Conservation (phyloP, 2,329 filamentous ascomycete genomes). For the Leptographium wingfieldii region DNA sequence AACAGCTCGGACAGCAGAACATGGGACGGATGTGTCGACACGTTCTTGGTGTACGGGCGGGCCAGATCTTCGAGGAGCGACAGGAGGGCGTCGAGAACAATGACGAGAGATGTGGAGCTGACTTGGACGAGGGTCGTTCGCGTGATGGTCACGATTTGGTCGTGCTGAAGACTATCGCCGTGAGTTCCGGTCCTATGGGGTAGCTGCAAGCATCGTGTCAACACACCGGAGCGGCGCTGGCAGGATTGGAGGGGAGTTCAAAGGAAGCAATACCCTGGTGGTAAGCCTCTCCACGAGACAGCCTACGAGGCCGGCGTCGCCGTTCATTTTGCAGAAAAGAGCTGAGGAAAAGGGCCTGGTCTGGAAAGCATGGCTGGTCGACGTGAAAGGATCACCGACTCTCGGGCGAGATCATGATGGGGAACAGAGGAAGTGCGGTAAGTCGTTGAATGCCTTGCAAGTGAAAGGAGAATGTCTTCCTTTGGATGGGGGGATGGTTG, state of each 20-base stretch:
- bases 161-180: slow-evolving; percentile 42
- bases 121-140: slow-evolving; percentile 49
- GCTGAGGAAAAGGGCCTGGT: background rate
- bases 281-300: slow-evolving; percentile 51
- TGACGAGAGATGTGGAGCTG: slow-evolving; percentile 38
- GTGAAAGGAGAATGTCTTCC: background rate
- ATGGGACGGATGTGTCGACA: slow-evolving; percentile 42
- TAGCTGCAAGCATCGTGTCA: slow-evolving; percentile 29
- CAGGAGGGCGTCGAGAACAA: slow-evolving; percentile 45
- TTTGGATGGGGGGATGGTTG: no score
- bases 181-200: slow-evolving; percentile 50
- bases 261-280: slow-evolving; percentile 36
- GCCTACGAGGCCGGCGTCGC: slow-evolving; percentile 46
- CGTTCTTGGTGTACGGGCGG: slow-evolving; percentile 34
- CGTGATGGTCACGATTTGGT: slow-evolving; percentile 49
- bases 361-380: background rate
- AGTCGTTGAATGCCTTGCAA: background rate
- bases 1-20: slow-evolving; percentile 53
- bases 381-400: background rate
- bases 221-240: background rate
- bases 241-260: background rate
- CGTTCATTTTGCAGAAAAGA: slow-evolving; percentile 34
- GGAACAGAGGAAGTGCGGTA: background rate
- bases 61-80: slow-evolving; percentile 45
- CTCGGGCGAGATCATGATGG: slow-evolving; percentile 1